Base-by-base conservation (phyloP, 257 asterid species). In the Coffea eugenioides region DNA sequence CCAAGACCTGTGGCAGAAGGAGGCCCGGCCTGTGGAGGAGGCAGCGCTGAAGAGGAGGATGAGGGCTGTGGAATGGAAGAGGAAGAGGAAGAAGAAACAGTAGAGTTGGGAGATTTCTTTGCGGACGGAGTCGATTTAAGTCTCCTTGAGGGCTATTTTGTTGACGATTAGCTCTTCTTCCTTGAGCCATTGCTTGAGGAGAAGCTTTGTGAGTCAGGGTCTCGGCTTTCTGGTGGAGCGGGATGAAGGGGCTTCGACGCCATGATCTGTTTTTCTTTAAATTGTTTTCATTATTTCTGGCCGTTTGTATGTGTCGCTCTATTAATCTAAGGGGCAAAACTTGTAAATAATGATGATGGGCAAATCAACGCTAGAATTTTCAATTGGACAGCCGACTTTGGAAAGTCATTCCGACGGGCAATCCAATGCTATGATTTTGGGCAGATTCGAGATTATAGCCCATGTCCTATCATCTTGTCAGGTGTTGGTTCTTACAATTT, bases 161-260 rank as follows among this genome's bases (percentile, higher is more conserved):
- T 86, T 89, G 75, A 95, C 90, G 88, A 95, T 93, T 56, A 95
- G 89, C 69, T 95, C 97, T 75, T 93, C 92, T 82, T 95, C 98
- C 75, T 95, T 93, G 3, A 95, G 90, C 99, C 99, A 93, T 80
- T 95, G 99, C 82, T 95, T 95, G 31, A 95, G 92, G 77, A 93
- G 98, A 82, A 95, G 96, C 81, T 31, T 89, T 92, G 95, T 95
- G 99, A 62, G 93, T 92, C n/a, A 97, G 97, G 64, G 85, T 86
- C 43, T 79, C 83, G 2, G 97, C 98, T 20, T 92, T 95, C 83
- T 95, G 97, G 85, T 91, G 97, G 84, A 95, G 95, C 21, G 96
- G 97, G 82, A 31, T 93, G 97, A 6, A 72, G 79, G 25, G 88
- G 76, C 73, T 89, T 90, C 62, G 90, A 45, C 41, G 87, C 92